These are phyloP conservation scores for Neltuma alba DNA, from an alignment of 306 rosid genomes.

Conservation along the genomic window DNA sequence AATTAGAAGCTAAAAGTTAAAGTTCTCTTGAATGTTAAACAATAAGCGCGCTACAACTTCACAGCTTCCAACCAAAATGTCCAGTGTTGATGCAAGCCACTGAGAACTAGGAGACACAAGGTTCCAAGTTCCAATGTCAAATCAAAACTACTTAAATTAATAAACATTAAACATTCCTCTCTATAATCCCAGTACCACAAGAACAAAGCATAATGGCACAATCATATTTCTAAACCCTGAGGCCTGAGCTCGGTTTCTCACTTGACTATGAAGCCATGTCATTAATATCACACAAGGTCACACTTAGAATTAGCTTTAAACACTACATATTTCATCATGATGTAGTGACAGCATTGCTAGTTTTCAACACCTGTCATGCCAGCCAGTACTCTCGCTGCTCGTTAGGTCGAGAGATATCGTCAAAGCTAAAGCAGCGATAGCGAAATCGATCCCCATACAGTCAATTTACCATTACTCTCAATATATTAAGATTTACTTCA, in stretches of 20 bases:
- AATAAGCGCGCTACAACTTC: neutral
- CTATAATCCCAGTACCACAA: slow-evolving; percentile 8
- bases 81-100: neutral
- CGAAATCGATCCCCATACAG: neutral
- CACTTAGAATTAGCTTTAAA: neutral
- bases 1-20: neutral
- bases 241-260: slow-evolving; percentile 13
- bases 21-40: neutral
- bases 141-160: neutral
- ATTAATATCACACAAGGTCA: neutral
- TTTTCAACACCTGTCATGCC: neutral
- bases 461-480: neutral
- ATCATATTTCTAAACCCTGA: slow-evolving; percentile 13
- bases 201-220: slow-evolving; percentile 11
- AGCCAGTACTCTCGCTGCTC: neutral
- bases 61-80: slow-evolving; percentile 9
- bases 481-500: neutral
- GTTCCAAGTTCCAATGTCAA: neutral
- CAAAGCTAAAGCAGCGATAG: slow-evolving; percentile 23
- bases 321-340: neutral
- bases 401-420: neutral
- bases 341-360: neutral
- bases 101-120: slow-evolving; percentile 11
- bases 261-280: neutral
- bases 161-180: neutral